Evolutionary conservation across 176 grass and related monocot genomes (phyloP).

Genomic region (Oryza glumipatula): DNA sequence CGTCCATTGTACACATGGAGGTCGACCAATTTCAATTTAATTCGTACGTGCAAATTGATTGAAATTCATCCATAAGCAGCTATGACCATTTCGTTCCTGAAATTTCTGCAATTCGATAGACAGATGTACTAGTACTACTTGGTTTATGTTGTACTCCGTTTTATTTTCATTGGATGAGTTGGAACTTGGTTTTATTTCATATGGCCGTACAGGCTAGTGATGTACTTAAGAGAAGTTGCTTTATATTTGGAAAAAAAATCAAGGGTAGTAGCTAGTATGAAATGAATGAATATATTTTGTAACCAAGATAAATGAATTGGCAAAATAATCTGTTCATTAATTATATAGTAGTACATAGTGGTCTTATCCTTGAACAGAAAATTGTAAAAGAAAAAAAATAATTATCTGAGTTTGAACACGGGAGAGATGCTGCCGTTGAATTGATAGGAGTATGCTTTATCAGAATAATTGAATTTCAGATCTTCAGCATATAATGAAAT

Average conservation of each 20-base stretch:
- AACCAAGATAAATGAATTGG: not conserved
- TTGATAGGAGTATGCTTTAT: not conserved
- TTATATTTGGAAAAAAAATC: not conserved
- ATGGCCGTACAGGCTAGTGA: not conserved
- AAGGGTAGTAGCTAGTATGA: not conserved
- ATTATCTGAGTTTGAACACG: not conserved
- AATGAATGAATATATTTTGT: not conserved
- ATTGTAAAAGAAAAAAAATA: not conserved
- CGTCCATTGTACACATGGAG: not conserved
- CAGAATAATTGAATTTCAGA: not conserved
- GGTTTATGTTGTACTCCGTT: not conserved
- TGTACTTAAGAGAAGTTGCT: not conserved
- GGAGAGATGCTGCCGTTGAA: not conserved
- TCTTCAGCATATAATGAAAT: not conserved
- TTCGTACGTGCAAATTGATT: not conserved
- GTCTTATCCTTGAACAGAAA: not conserved
- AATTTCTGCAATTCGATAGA: not conserved
- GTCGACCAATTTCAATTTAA: not conserved
- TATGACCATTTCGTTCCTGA: not conserved
- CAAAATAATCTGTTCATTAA: not conserved
- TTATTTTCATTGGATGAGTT: not conserved
- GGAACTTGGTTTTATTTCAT: constrained; percentile 6
- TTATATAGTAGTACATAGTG: not conserved
- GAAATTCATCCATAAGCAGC: not conserved
- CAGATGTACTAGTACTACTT: not conserved